Conservation (phyloP, 1,139 yeast species). For the Blastobotrys proliferans region DNA sequence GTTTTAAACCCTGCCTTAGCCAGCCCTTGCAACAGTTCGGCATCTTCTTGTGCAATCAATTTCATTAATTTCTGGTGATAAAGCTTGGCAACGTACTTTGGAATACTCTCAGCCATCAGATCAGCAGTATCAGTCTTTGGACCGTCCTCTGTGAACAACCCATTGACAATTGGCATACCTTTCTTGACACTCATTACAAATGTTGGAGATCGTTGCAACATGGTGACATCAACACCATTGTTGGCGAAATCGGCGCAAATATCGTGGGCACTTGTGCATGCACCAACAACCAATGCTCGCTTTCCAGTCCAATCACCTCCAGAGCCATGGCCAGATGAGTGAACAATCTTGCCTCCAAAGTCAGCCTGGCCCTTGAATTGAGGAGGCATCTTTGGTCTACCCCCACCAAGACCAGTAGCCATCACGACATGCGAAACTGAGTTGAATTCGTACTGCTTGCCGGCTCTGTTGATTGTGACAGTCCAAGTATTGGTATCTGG, state of each 20-base stretch:
- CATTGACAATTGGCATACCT: conserved; percentile 34
- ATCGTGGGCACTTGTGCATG: conserved; percentile 45
- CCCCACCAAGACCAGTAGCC: conserved; percentile 45
- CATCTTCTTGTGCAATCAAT: conserved; percentile 34
- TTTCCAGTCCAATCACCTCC: conserved; percentile 35
- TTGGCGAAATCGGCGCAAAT: conserved; percentile 44
- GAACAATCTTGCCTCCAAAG: conserved; percentile 40
- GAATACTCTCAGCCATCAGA: conserved; percentile 28
- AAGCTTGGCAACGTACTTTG: conserved; percentile 34
- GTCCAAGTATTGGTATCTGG: conserved; percentile 34
- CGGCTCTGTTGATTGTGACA: conserved; percentile 28
- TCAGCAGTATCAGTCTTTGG: conserved; percentile 38
- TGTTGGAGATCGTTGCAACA: conserved; percentile 43
- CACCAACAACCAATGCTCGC: conserved; percentile 42
- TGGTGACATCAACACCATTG: conserved; percentile 40
- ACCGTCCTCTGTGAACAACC: conserved; percentile 31
- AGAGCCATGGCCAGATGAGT: conserved; percentile 33
- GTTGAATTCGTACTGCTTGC: conserved; percentile 10
- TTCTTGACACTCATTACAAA: conserved; percentile 40
- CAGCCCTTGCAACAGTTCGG: conserved; percentile 33
- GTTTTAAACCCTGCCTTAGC: conserved; percentile 38
- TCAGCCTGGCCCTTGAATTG: conserved; percentile 37
- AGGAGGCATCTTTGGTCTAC: conserved; percentile 38
- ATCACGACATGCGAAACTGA: conserved; percentile 38
- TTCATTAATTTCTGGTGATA: conserved; percentile 37